These are phyloP conservation scores for Spathaspora girioi DNA, from an alignment of 805 yeast genomes.

Conservation along the genomic window DNA sequence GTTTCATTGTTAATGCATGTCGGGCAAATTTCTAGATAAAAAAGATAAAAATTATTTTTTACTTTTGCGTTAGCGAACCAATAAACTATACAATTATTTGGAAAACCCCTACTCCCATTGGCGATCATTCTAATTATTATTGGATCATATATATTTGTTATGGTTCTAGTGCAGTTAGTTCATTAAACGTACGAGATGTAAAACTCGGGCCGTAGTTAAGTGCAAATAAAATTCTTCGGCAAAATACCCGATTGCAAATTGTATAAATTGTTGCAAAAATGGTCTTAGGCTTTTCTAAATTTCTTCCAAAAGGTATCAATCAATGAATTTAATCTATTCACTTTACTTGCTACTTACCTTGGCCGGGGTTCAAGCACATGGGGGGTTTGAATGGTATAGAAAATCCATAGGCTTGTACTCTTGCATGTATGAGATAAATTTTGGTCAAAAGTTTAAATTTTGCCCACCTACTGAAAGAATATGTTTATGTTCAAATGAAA, in stretches of 20 bases:
- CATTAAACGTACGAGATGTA: no score
- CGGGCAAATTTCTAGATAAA: no score
- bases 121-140: no score
- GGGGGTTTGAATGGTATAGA: neutral
- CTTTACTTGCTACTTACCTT: neutral
- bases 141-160: no score
- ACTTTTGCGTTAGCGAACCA: no score
- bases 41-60: no score
- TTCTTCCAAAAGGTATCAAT: neutral
- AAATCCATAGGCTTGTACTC: neutral
- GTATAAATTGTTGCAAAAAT: neutral
- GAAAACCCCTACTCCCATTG: no score
- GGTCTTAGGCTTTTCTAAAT: neutral
- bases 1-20: no score
- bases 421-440: constrained; percentile 2
- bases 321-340: neutral
- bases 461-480: neutral
- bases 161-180: no score
- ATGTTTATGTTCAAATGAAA: constrained; percentile 22
- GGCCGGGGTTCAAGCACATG: neutral
- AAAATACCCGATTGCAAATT: neutral
- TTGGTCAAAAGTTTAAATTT: neutral
- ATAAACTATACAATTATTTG: no score
- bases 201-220: no score
- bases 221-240: neutral